Evolutionary conservation across 768 basidiomycete species (phyloP).

Genomic region (Auricularia auricula-judae): DNA sequence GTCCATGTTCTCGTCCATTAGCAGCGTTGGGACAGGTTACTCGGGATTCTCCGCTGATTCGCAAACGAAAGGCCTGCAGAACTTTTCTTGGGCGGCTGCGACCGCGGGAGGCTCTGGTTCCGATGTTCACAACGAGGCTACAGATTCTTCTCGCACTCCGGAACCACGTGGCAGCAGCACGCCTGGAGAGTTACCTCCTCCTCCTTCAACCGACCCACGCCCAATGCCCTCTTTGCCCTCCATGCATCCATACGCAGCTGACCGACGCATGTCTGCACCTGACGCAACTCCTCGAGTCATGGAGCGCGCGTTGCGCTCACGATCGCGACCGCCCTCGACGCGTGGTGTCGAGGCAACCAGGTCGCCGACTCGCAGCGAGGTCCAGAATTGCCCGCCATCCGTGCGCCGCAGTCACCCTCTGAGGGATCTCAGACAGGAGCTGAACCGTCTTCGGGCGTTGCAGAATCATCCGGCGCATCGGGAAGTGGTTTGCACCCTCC

Average conservation of each 20-base stretch:
- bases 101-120: background rate
- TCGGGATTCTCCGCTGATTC: slow-evolving; percentile 51
- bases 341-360: slow-evolving; percentile 26
- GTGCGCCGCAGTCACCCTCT: slow-evolving; percentile 19
- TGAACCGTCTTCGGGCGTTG: slow-evolving; percentile 4
- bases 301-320: slow-evolving; percentile 47
- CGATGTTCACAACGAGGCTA: background rate
- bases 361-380: slow-evolving; percentile 7
- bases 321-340: slow-evolving; percentile 57
- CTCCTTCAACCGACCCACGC: background rate
- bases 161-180: slow-evolving; percentile 1
- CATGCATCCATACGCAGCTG: slow-evolving; percentile 18
- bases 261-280: slow-evolving; percentile 72
- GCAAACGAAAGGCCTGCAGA: slow-evolving; percentile 3
- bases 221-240: slow-evolving; percentile 1
- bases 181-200: background rate
- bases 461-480: background rate
- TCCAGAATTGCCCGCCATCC: slow-evolving; percentile 23
- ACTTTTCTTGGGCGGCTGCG: background rate
- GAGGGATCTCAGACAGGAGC: background rate
- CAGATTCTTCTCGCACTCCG: background rate
- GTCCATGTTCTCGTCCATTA: slow-evolving; percentile 52
- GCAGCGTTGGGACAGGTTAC: slow-evolving; percentile 27
- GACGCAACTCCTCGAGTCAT: slow-evolving; percentile 11
- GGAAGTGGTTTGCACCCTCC: slow-evolving; percentile 25